Evolutionary conservation across 495 filamentous ascomycete genomes (phyloP), one percentile per base, ranked within the genome.

Genomic region (Aspergillus bridgeri): DNA sequence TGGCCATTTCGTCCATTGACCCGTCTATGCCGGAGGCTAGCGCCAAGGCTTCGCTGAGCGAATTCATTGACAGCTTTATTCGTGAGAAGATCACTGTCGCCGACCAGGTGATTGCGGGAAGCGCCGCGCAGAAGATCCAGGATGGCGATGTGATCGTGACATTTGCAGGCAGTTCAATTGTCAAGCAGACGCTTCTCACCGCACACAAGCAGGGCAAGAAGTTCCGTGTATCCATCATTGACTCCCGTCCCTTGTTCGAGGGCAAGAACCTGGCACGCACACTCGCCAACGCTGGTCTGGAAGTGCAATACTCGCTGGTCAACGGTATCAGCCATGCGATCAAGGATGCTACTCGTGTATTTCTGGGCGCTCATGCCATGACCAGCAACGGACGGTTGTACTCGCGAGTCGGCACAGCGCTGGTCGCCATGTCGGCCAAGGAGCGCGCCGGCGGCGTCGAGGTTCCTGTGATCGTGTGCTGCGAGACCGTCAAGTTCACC

Each of bases 401-500:
- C 70, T 92, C 87, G 5, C 83, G 93, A 23, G 84, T 91, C 33
- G 94, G 94, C 52, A 96, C 92, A 8, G 91, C 91, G 0, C 79
- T 91, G 42, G 82, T 96, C 5, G 92, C 94, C n/a, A 89, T 94
- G 81, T 86, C 85, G 23, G 94, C 92, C 21, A 86, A 87, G 58
- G 85, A 87, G 48, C 72, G 77, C 17, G 83, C 83, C 48, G 75
- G 77, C 19, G 74, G 75, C 42, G 74, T 78, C 49, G 75, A 81
- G 51, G 82, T 91, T 33, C 90, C 92, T 3, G 92, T 98, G 42
- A 86, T 93, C 29, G 91, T 95, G 4, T 89, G 90, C 57, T 97
- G 92, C 69, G 93, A 98, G 78, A 92, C 88, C 3, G 84, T 98
- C 76, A 98, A 98, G 71, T 96, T 96, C 73, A 92, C 90, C 21